These are phyloP conservation scores for Penicillium waksmanii DNA, from an alignment of 495 filamentous ascomycete genomes.

Conservation along the genomic window DNA sequence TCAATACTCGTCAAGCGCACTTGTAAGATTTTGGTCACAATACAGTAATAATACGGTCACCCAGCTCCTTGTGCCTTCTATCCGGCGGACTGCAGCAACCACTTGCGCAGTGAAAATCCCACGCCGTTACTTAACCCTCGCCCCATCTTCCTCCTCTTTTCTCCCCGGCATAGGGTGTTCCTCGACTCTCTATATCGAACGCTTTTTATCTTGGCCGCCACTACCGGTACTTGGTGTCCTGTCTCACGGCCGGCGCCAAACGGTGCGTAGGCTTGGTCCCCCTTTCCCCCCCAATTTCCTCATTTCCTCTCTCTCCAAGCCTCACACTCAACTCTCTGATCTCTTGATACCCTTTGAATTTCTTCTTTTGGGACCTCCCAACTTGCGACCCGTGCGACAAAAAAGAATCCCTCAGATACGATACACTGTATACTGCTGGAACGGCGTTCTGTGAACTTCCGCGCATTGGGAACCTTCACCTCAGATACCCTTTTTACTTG, in stretches of 20 bases:
- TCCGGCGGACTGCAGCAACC: conserved; percentile 21
- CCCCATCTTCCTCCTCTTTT: conserved; percentile 22
- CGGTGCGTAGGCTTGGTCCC: conserved; percentile 59
- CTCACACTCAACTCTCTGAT: conserved; percentile 6
- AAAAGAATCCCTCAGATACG: conserved; percentile 25
- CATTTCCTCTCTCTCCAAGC: conserved; percentile 11
- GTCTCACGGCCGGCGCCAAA: conserved; percentile 60
- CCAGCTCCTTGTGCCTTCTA: conserved; percentile 16
- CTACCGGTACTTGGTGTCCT: conserved; percentile 60
- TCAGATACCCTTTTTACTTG: conserved; percentile 49
- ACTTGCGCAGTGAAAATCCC: conserved; percentile 33
- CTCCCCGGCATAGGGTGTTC: conserved; percentile 32
- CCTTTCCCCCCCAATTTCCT: conserved; percentile 29
- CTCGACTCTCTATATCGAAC: conserved; percentile 41
- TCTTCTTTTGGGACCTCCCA: conserved; percentile 26
- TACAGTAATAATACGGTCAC: background rate
- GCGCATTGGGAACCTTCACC: conserved; percentile 41
- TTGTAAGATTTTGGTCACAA: background rate
- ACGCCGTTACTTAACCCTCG: conserved; percentile 32
- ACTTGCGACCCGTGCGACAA: conserved; percentile 17
- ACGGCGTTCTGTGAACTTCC: conserved; percentile 45
- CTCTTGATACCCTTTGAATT: conserved; percentile 25
- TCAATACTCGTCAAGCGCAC: background rate
- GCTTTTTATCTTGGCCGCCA: conserved; percentile 55
- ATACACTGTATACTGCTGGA: conserved; percentile 34